Base-by-base conservation (phyloP, 1,284 basidiomycete species). In the Paramarasmius palmivorus region DNA sequence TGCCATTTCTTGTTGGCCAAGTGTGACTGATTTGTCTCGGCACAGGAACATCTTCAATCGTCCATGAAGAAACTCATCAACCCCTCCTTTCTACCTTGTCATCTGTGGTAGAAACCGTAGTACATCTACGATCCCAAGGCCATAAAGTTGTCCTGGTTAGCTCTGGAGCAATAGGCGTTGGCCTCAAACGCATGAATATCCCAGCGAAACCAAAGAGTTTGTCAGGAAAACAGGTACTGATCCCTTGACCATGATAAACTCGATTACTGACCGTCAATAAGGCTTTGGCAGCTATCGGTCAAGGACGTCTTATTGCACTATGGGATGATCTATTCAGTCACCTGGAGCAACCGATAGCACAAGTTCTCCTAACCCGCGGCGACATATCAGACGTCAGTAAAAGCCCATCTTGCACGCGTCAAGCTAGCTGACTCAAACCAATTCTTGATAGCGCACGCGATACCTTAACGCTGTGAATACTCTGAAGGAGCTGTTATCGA, bases 251-350 rank as follows among this genome's bases (percentile, higher is more conserved):
- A 55, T 55, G 26, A 64, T 14, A 55, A 46, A 52, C 44, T 19
- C 17, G 36, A 37, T 15, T 42, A 54, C 39, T 60, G 15, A 15
- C 2, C 10, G 29, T 32, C 12, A 12, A 19, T 23, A 23, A 95
- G 91, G 96, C 96, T 6, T 76, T 99, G 38, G 96, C 96, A 26
- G 96, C 96, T 0, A 93, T 99, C 49, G 96, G 97, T 1, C 97
- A 99, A 75, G 92, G 96, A 7, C 79, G 95, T 54, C 81, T 99
- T 22, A 98, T 99, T 57, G 95, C 94, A 1, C 76, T 99, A 1
- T 99, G 93, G 92, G 97, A 99, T 68, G 95, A 95, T 65, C 76
- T 99, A 40, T 99, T 99, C 63, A 82, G 91, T 2, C 92, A 95
- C 61, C 75, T 98, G 17, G 94, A 91, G 50, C 95, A 97, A 68